These are phyloP conservation scores for Rubus parviflorus DNA, from an alignment of 306 rosid species.

Conservation along the genomic window DNA sequence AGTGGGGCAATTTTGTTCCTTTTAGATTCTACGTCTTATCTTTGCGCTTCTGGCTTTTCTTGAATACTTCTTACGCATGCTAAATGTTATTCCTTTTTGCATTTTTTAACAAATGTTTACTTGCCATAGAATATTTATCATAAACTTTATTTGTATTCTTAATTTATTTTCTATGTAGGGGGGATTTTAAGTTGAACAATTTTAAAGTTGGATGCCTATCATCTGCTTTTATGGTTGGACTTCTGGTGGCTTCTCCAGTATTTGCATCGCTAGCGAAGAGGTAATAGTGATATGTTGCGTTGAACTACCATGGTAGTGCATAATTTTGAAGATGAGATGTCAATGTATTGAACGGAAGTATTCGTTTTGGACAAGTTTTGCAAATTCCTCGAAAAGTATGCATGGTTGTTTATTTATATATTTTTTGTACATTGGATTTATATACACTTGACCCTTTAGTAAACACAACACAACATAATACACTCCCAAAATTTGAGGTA, in stretches of 20 bases:
- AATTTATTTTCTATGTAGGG: constrained; percentile 47
- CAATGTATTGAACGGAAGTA: not conserved
- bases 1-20: not conserved
- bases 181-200: constrained; percentile 76
- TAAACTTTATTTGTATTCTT: not conserved
- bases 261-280: constrained; percentile 88
- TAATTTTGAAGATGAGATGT: not conserved
- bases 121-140: not conserved
- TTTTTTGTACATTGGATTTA: too few species aligned
- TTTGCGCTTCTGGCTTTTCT: not conserved
- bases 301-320: not conserved
- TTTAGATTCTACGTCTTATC: not conserved
- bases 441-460: too few species aligned
- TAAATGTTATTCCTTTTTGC: not conserved
- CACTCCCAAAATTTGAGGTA: too few species aligned
- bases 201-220: constrained; percentile 83
- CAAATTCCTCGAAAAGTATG: not conserved
- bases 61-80: not conserved
- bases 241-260: constrained; percentile 80
- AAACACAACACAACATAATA: too few species aligned
- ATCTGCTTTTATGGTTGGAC: constrained; percentile 96
- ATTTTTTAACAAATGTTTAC: not conserved
- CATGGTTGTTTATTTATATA: not conserved
- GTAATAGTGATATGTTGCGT: constrained; percentile 28
- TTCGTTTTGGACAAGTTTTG: not conserved